Base-by-base conservation (phyloP, 2,329 filamentous ascomycete species). In the Pseudopithomyces chartarum region DNA sequence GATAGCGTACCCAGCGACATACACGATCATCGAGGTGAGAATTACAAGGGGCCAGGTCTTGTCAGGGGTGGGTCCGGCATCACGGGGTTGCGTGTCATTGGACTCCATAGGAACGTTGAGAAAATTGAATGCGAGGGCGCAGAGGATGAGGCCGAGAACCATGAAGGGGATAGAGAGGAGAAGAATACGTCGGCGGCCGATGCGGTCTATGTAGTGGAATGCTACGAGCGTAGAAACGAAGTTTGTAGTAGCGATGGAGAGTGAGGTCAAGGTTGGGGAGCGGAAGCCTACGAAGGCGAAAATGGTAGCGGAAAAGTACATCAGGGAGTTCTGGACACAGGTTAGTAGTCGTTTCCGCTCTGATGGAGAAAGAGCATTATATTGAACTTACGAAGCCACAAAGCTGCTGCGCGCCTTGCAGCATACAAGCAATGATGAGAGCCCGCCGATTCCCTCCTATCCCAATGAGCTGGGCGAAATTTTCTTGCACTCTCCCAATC, bases 361-460 rank as follows among this genome's bases (percentile, higher is more conserved):
- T 6, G 38, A 17, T 42, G 38, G 3, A 19, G 36, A 2, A n/a
- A 20, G 23, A 45, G 3, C 17, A 45, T 17, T 17, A 32, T 33
- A 45, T 20, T 17, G 20, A n/a, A 66, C 72, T 61, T 68, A 76
- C 73, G 59, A 78, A 78, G 19, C 76, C 92, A 67, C 90, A 95
- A 1, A 96, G 82, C 73, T 98, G 94, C 76, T 97, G 94, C 6
- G 96, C 79, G 0, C 87, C 91, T 70, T 97, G 93, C 2, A 97
- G 81, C 61, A 95, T 84, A 76, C 92, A 96, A 1, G 93, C 92
- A 70, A 97, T 95, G 0, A 84, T 84, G 70, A 97, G 76, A 0
- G 94, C 93, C 58, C 92, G 85, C 50, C 88, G 80, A 66, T 92
- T 90, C 55, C 84, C 76, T 6, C 70, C 73, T 1, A 76, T 63